Percentiles rank a stretch among this genome's conserved stretches.
Evolutionary conservation across 192 early-diverging fungal species (phyloP).

Genomic region (Bifiguratus adelaidae): DNA sequence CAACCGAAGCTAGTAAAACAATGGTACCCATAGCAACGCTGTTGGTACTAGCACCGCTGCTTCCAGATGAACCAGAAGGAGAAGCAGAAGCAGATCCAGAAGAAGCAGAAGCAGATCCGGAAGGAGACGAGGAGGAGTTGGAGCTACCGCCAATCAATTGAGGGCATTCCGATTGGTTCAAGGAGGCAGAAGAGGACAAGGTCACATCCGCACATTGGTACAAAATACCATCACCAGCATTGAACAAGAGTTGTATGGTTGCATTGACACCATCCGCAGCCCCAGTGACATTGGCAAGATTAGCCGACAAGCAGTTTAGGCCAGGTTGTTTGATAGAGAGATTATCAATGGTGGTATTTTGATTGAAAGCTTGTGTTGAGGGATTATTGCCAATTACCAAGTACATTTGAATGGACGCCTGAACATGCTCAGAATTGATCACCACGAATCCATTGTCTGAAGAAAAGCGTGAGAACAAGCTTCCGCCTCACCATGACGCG

Average conservation of each 20-base stretch:
- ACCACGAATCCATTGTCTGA: conserved; percentile 26
- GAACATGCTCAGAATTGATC: conserved; percentile 26
- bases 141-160: no score
- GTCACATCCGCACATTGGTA: no score
- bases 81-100: no score
- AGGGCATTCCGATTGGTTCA: no score
- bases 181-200: no score
- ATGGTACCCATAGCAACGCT: no score
- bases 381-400: conserved; percentile 27
- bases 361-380: conserved; percentile 21
- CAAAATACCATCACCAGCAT: conserved; percentile 33
- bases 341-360: conserved; percentile 9
- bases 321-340: no score
- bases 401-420: conserved; percentile 23
- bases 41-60: no score
- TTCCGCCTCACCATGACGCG: neutral
- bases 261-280: conserved; percentile 32
- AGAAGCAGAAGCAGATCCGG: no score
- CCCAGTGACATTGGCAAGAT: conserved; percentile 15
- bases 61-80: no score
- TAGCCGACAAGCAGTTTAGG: conserved; percentile 22
- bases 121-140: no score
- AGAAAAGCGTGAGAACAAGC: neutral
- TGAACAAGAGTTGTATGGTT: conserved; percentile 40
- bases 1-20: no score